Conservation (phyloP, 371 early-diverging fungal genomes). For the Mucor circinelloides region DNA sequence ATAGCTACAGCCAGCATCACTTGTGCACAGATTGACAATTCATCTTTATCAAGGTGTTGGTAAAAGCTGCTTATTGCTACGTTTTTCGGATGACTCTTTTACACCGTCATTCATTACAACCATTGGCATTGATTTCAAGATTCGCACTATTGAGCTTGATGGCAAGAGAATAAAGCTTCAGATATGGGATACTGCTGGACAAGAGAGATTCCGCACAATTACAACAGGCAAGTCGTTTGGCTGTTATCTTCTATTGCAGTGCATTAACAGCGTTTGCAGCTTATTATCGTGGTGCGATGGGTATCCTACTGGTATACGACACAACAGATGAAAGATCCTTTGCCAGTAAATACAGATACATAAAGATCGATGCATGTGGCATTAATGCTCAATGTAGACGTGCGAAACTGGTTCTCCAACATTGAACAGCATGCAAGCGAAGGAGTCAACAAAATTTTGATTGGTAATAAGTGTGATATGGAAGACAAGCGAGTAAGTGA, state of each 20-base stretch:
- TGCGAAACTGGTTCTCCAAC: constrained; percentile 98
- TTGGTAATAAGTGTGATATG: constrained; percentile 99
- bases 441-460: constrained; percentile 96
- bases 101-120: constrained; percentile 98
- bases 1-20: constrained; percentile 24
- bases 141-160: constrained; percentile 98
- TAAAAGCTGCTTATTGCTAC: constrained; percentile 96
- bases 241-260: too few relatives aligned
- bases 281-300: constrained; percentile 99
- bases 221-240: constrained; percentile 74
- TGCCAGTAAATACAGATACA: constrained; percentile 66
- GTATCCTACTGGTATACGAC: constrained; percentile 99
- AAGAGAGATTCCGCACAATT: constrained; percentile 99
- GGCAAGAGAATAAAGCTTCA: constrained; percentile 99
- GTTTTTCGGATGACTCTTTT: constrained; percentile 98
- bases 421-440: constrained; percentile 97
- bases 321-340: constrained; percentile 98
- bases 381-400: constrained; percentile 55
- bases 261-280: constrained; percentile 38
- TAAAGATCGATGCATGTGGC: neutral
- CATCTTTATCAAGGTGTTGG: constrained; percentile 76
- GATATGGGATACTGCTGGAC: constrained; percentile 99
- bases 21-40: neutral
- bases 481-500: constrained; percentile 74
- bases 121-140: constrained; percentile 99